Conservation (phyloP, 2,329 filamentous ascomycete genomes). For the Calonectria pseudoturangicola region DNA sequence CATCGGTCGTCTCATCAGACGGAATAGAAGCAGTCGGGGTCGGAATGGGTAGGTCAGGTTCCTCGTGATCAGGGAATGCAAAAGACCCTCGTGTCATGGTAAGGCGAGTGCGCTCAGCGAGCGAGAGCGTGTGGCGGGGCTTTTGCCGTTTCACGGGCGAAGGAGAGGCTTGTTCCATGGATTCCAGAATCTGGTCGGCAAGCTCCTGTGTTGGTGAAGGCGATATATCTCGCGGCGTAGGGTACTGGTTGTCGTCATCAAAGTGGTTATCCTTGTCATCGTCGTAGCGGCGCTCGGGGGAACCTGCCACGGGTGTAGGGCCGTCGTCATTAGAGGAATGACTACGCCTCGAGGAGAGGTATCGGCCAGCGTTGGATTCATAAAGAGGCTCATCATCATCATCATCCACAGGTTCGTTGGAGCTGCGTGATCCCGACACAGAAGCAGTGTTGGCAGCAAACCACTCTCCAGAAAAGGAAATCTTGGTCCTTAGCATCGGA, state of each 20-base stretch:
- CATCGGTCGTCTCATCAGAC: slow-evolving; percentile 32
- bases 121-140: slow-evolving; percentile 74
- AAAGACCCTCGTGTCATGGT: slow-evolving; percentile 82
- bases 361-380: slow-evolving; percentile 12
- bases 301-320: slow-evolving; percentile 35
- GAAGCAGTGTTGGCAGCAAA: slow-evolving; percentile 47
- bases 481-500: slow-evolving; percentile 53
- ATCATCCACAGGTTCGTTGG: slow-evolving; percentile 47
- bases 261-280: slow-evolving; percentile 8
- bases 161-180: slow-evolving; percentile 73
- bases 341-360: slow-evolving; percentile 3
- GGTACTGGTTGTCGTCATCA: neutral
- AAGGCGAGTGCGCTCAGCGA: slow-evolving; percentile 86
- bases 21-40: slow-evolving; percentile 38
- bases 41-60: slow-evolving; percentile 50
- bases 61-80: slow-evolving; percentile 57
- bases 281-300: slow-evolving; percentile 41
- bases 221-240: slow-evolving; percentile 37
- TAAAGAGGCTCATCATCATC: slow-evolving; percentile 39
- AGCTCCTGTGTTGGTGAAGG: slow-evolving; percentile 65
- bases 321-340: slow-evolving; percentile 49
- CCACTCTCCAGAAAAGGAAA: slow-evolving; percentile 50
- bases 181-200: slow-evolving; percentile 74
- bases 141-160: slow-evolving; percentile 72
- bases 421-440: slow-evolving; percentile 40